Evolutionary conservation across 768 basidiomycete genomes (phyloP).

Genomic region (Leccinum truebloodii): DNA sequence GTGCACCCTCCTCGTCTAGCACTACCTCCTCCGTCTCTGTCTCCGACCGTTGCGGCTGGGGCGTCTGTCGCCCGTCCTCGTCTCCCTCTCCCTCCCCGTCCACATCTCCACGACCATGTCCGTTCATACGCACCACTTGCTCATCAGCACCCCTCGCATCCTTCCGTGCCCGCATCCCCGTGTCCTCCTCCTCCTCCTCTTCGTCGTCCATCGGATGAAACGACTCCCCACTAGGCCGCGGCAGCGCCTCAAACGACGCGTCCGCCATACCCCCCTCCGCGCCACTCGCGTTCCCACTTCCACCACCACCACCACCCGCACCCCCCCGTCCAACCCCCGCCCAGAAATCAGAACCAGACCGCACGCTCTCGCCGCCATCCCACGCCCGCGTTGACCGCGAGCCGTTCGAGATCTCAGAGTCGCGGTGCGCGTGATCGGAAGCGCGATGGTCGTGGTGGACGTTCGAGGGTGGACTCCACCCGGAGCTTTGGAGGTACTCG

Average conservation of each 20-base stretch:
- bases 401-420: conserved; percentile 19
- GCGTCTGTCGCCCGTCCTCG: conserved; percentile 26
- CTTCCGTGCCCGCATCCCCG: background rate
- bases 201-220: conserved; percentile 36
- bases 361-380: conserved; percentile 44
- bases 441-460: background rate
- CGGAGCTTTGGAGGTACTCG: too few species aligned
- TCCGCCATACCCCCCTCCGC: background rate
- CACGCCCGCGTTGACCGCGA: conserved; percentile 8
- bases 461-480: too few species aligned
- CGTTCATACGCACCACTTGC: background rate
- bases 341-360: conserved; percentile 80
- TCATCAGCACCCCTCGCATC: background rate
- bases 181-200: conserved; percentile 12
- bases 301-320: background rate
- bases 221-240: conserved; percentile 31
- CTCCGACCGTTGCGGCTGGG: conserved; percentile 14
- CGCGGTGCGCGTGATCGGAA: conserved; percentile 19
- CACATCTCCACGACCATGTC: conserved; percentile 3
- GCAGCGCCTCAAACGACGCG: conserved; percentile 16
- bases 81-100: conserved; percentile 24
- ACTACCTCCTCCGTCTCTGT: conserved; percentile 35
- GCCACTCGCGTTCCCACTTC: background rate
- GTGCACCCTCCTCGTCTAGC: conserved; percentile 73
- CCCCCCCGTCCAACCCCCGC: conserved; percentile 41